Conservation (phyloP, 306 rosid genomes). For the Prunus campanulata region DNA sequence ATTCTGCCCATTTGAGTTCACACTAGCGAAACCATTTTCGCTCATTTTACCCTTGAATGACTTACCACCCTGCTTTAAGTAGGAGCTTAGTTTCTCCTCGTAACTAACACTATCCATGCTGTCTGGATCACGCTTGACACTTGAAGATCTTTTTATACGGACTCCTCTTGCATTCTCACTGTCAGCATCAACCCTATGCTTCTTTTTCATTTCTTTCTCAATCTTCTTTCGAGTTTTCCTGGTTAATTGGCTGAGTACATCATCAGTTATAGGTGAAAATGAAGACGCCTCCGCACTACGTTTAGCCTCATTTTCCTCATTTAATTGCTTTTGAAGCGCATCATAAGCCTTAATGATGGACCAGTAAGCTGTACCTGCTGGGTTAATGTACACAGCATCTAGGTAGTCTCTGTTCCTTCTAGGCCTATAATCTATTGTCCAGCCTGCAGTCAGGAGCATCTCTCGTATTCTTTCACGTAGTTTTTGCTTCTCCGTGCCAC, state of each 20-base stretch:
- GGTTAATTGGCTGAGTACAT: constrained; percentile 81
- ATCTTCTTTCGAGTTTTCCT: constrained; percentile 93
- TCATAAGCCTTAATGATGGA: constrained; percentile 97
- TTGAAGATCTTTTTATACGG: constrained; percentile 36
- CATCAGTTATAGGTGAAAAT: constrained; percentile 69
- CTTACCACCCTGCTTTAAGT: constrained; percentile 74
- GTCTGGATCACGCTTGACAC: constrained; percentile 49
- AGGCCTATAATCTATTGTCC: constrained; percentile 95
- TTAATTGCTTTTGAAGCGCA: constrained; percentile 84
- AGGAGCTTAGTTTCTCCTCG: constrained; percentile 83
- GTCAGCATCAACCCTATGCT: constrained; percentile 47
- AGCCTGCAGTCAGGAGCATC: constrained; percentile 82
- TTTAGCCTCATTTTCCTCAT: constrained; percentile 49
- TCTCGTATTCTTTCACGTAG: constrained; percentile 79
- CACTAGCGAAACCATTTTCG: constrained; percentile 51
- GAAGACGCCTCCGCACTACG: constrained; percentile 53
- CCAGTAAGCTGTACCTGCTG: constrained; percentile 93
- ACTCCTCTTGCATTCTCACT: constrained; percentile 55
- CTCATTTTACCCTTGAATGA: constrained; percentile 56
- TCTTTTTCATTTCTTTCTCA: constrained; percentile 79
- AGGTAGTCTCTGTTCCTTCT: constrained; percentile 94
- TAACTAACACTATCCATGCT: constrained; percentile 69
- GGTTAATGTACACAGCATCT: constrained; percentile 93
- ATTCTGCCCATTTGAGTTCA: constrained; percentile 46
- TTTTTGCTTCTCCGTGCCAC: constrained; percentile 95